A percentile compares a stretch with the other conserved stretches of the same genome.
These are phyloP conservation scores for Apiospora hydei DNA, from an alignment of 2,329 filamentous ascomycete species.

Conservation along the genomic window DNA sequence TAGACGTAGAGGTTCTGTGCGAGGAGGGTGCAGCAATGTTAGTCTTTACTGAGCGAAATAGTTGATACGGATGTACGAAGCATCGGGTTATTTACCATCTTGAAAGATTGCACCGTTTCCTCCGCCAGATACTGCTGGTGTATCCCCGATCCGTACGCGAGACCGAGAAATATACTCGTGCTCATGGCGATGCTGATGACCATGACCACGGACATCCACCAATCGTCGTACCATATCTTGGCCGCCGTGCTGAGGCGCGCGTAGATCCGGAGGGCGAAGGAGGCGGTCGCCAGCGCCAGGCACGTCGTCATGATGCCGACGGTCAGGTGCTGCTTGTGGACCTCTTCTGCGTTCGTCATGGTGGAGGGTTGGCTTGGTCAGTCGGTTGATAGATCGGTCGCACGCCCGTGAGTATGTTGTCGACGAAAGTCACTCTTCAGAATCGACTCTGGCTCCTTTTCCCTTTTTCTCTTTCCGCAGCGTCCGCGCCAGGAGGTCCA, in stretches of 20 bases:
- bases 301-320: constrained; percentile 38
- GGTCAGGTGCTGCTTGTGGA: constrained; percentile 37
- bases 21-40: constrained; percentile 28
- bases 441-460: neutral
- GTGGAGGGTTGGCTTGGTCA: no score
- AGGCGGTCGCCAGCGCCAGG: constrained; percentile 35
- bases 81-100: neutral
- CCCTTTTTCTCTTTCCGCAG: neutral
- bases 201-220: constrained; percentile 41
- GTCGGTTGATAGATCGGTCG: neutral
- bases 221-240: constrained; percentile 40
- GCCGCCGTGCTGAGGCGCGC: constrained; percentile 35
- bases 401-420: neutral
- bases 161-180: constrained; percentile 33
- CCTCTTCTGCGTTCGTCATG: neutral
- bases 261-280: constrained; percentile 38
- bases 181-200: constrained; percentile 36
- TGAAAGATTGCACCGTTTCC: neutral
- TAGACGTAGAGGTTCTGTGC: constrained; percentile 33
- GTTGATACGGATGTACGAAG: no score
- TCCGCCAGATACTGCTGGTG: neutral
- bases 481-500: neutral
- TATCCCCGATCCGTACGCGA: neutral
- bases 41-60: neutral
- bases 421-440: neutral